Conservation (phyloP, 306 rosid species). For the Morella rubra region DNA sequence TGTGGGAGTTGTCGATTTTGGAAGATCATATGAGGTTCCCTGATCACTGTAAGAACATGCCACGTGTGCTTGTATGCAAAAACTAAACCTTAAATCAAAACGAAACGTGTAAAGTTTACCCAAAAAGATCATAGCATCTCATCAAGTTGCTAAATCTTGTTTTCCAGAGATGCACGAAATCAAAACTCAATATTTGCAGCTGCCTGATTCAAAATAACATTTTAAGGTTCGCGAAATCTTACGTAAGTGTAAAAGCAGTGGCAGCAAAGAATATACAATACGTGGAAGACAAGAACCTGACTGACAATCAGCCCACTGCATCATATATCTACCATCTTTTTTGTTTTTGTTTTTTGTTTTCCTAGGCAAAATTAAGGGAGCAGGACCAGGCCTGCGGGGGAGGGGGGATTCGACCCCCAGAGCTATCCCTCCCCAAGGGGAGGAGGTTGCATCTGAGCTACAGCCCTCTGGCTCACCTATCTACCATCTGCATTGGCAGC, state of each 20-base stretch:
- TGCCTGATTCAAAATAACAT: not conserved
- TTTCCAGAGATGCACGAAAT: not conserved
- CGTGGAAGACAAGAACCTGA: not conserved
- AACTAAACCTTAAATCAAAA: too few relatives aligned
- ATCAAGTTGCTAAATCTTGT: not conserved
- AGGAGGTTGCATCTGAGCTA: too few relatives aligned
- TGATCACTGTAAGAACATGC: too few relatives aligned
- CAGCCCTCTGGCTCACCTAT: constrained; percentile 3
- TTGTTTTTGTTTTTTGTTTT: too few relatives aligned
- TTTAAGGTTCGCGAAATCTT: not conserved
- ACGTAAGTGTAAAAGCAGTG: not conserved
- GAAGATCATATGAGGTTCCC: too few relatives aligned
- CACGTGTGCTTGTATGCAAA: too few relatives aligned
- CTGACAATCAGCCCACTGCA: constrained; percentile 13
- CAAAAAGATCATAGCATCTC: not conserved
- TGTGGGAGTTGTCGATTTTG: too few relatives aligned
- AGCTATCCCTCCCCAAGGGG: too few relatives aligned
- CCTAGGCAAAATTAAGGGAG: too few relatives aligned
- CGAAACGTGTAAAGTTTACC: not conserved
- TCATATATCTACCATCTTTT: not conserved
- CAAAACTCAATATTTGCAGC: not conserved
- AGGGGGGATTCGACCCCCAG: too few relatives aligned
- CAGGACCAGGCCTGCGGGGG: too few relatives aligned
- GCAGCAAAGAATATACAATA: not conserved
- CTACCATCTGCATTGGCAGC: constrained; percentile 12